Percentiles rank a stretch among this genome's conserved stretches.
Evolutionary conservation across 2,329 filamentous ascomycete genomes (phyloP).

Genomic region (Pseudogymnoascus sp.): DNA sequence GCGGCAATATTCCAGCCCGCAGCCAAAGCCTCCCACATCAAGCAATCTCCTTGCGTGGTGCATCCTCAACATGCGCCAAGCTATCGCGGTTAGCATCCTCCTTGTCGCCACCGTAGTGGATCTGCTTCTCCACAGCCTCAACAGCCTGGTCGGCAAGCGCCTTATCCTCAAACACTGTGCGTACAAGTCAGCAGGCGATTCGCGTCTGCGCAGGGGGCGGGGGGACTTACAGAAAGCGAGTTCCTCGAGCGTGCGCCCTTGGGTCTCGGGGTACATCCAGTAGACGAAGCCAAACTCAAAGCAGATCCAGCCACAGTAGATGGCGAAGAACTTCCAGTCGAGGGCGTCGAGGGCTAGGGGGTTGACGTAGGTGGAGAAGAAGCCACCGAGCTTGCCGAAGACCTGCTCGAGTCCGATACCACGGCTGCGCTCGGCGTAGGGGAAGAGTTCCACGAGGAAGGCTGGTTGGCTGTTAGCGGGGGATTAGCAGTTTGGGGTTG

Average conservation of each 20-base stretch:
- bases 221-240: constrained; percentile 35
- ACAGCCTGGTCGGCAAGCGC: constrained; percentile 28
- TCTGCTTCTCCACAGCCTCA: constrained; percentile 30
- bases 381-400: constrained; percentile 34
- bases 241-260: constrained; percentile 36
- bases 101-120: constrained; percentile 20
- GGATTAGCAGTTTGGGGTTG: neutral
- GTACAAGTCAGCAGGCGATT: neutral
- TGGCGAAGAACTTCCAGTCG: constrained; percentile 36
- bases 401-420: constrained; percentile 40
- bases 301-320: constrained; percentile 35
- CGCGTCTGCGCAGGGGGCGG: neutral
- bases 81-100: neutral
- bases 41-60: neutral
- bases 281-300: constrained; percentile 36
- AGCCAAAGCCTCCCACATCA: neutral
- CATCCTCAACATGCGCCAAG: neutral
- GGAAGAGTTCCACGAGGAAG: constrained; percentile 51
- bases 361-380: constrained; percentile 40
- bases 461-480: constrained; percentile 23
- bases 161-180: constrained; percentile 31
- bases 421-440: constrained; percentile 47
- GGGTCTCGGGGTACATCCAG: constrained; percentile 39
- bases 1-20: neutral
- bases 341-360: constrained; percentile 35